phyloP scores from a whole-genome alignment of 257 asterid genomes.

The Nicotiana noctiflora region DNA sequence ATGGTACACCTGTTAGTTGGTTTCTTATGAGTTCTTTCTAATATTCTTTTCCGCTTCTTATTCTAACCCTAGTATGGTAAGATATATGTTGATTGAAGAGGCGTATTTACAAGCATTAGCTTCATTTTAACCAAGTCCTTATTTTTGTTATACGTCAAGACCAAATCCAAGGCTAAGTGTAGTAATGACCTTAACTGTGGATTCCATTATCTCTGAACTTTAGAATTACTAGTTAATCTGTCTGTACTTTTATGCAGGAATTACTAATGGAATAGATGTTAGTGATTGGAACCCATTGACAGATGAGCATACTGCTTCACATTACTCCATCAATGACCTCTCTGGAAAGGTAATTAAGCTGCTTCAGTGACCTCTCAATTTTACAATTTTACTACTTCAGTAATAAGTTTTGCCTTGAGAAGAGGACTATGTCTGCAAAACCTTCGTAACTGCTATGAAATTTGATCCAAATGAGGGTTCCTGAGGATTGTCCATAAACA shows the following conservation, averaged over 20 bases:
- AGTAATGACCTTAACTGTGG: background rate
- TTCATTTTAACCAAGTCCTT: background rate
- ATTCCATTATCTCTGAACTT: background rate
- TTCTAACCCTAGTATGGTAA: background rate
- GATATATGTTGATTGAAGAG: background rate
- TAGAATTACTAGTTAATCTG: background rate
- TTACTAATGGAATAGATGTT: constrained; percentile 78
- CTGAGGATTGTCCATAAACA: background rate
- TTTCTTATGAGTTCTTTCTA: constrained; percentile 1
- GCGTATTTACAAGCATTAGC: background rate
- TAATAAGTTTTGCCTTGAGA: background rate
- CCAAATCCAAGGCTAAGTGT: background rate
- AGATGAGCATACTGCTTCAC: constrained; percentile 53
- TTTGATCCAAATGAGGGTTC: background rate
- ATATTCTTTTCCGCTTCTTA: background rate
- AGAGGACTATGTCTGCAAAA: background rate
- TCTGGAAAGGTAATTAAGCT: constrained; percentile 73
- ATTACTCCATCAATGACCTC: constrained; percentile 64
- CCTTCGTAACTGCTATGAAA: background rate
- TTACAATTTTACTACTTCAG: background rate
- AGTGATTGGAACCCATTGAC: constrained; percentile 81
- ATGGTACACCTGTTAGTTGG: constrained; percentile 36
- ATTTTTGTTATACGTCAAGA: background rate
- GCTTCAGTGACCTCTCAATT: background rate
- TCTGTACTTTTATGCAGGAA: constrained; percentile 45